Conservation (phyloP, 2,329 filamentous ascomycete genomes). For the Aspergillus fructus region DNA sequence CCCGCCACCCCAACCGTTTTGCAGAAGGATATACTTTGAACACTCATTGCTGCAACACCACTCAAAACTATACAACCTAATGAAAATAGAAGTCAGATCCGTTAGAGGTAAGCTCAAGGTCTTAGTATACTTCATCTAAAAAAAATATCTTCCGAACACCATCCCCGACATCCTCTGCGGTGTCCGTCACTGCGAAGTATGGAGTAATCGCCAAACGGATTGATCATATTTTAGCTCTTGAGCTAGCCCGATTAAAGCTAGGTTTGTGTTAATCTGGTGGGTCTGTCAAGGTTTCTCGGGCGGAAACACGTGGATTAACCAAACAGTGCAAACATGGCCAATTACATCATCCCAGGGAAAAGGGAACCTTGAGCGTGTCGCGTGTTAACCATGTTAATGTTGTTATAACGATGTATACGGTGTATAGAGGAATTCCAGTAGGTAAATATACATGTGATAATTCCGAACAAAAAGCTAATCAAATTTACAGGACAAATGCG, state of each 20-base stretch:
- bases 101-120: too few species aligned
- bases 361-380: neutral
- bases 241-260: neutral
- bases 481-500: neutral
- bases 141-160: neutral
- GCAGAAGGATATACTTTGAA: neutral
- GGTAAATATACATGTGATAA: conserved; percentile 4
- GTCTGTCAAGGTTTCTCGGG: neutral
- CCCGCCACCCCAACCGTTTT: too few species aligned
- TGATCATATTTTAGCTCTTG: conserved; percentile 7
- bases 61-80: neutral
- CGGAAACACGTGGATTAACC: conserved; percentile 2
- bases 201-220: neutral
- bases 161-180: neutral
- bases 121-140: too few species aligned
- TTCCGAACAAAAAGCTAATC: neutral
- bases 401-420: neutral
- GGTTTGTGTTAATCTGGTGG: neutral
- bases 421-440: neutral
- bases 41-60: neutral
- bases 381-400: neutral
- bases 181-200: neutral
- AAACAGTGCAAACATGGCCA: conserved; percentile 2
- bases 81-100: neutral
- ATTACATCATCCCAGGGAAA: conserved; percentile 3